A percentile compares a stretch with the other conserved stretches of the same genome.
Evolutionary conservation across 108 stramenopile genomes (phyloP).

Genomic region (Nitzschia sp.): DNA sequence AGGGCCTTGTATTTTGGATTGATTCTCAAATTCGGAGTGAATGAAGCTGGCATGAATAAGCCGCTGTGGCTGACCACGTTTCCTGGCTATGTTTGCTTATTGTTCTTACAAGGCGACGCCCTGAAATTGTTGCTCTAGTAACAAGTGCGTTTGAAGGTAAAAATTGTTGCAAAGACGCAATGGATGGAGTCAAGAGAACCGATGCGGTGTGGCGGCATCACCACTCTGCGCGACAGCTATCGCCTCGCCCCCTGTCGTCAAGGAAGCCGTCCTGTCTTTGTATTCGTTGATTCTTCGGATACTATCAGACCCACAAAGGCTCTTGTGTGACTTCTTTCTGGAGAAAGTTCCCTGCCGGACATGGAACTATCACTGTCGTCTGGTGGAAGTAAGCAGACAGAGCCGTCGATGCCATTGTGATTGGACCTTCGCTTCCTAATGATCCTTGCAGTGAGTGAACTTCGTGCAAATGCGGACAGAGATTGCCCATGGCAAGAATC

Average conservation of each 20-base stretch:
- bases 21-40: not conserved
- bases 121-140: no score
- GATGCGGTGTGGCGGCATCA: not conserved
- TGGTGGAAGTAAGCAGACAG: not conserved
- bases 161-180: no score
- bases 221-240: not conserved
- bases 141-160: no score
- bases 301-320: not conserved
- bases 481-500: no score
- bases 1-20: constrained; percentile 8
- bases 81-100: constrained; percentile 9
- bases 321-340: not conserved
- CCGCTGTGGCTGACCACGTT: constrained; percentile 7
- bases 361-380: not conserved
- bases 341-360: not conserved
- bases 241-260: not conserved
- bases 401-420: not conserved
- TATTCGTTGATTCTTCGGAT: not conserved
- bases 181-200: no score
- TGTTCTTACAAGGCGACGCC: not conserved
- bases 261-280: not conserved
- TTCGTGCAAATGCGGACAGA: no score
- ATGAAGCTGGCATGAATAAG: not conserved
- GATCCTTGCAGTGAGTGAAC: no score
- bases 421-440: no score